Base-by-base conservation (phyloP, 192 early-diverging fungal species). In the Backusella sp. region DNA sequence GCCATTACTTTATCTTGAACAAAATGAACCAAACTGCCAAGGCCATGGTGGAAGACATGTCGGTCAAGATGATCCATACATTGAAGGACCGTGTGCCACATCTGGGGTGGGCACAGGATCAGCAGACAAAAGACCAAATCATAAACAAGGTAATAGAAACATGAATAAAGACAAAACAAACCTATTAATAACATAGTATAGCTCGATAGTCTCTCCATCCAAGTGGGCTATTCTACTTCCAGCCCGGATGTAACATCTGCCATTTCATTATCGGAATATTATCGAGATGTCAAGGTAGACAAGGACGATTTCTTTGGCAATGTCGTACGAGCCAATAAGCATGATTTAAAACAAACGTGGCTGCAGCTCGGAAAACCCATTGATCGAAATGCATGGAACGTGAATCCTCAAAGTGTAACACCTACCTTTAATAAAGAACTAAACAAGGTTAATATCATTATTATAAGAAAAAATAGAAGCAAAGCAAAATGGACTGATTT, bases 341-440 rank as follows among this genome's bases (percentile, higher is more conserved):
- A 83, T 80, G 32, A 65, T 73, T 62, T 76, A 28, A 39, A 76
- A 14, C 71, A 74, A 42, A 34, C 30, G 14, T 73, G 83, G 73
- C 17, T 26, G 0, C 39, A 78, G 0, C 46, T 83, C 75, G 75
- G 82, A 32, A 76, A 82, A 30, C 75, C 79, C 53, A 76, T 90
- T 26, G 83, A 88, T 67, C 77, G 77, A 66, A 74, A 75, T 37
- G 66, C 70, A 26, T 89, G 88, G 88, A 65, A 79, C 30, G 85
- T 88, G 86, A 88, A 76, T 59, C 80, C 86, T 23, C 83, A 87
- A 44, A 84, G 90, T 21, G 90, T 87, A 34, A 83, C 86, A 26
- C 86, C 84, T 0, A 83, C 81, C n/a, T 87, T 87, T 70, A 85
- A 84, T 35, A 81, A 80, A 7, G 76, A 74, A 9, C 72, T 69